These are phyloP conservation scores for Primulina tabacum DNA, from an alignment of 257 asterid species.

Conservation along the genomic window DNA sequence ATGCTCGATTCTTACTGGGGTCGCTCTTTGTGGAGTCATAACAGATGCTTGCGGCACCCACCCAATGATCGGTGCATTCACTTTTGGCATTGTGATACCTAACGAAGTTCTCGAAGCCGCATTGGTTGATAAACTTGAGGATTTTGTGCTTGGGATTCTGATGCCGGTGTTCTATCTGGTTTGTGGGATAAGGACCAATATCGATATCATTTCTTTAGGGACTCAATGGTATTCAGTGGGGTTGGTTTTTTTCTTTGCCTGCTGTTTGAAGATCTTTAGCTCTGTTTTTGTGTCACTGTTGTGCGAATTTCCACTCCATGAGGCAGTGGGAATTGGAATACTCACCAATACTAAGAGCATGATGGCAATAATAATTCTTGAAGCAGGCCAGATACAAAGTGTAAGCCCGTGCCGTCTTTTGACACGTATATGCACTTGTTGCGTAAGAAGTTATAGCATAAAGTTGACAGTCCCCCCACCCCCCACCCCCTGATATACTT, in stretches of 20 bases:
- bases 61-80: conserved; percentile 84
- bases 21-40: conserved; percentile 47
- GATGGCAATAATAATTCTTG: conserved; percentile 71
- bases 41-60: conserved; percentile 78
- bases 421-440: not conserved
- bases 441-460: no score
- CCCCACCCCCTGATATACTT: not conserved
- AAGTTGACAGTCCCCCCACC: no score
- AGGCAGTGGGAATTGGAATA: conserved; percentile 66
- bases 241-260: conserved; percentile 32
- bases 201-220: conserved; percentile 25
- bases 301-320: conserved; percentile 34
- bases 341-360: conserved; percentile 67
- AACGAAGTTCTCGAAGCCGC: conserved; percentile 67
- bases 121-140: conserved; percentile 65
- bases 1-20: conserved; percentile 57
- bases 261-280: conserved; percentile 48
- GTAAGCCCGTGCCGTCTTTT: conserved; percentile 27
- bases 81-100: conserved; percentile 76
- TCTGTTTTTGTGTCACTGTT: conserved; percentile 34
- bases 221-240: conserved; percentile 28
- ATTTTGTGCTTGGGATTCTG: conserved; percentile 65
- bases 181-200: conserved; percentile 66
- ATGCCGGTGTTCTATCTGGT: conserved; percentile 81
- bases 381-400: conserved; percentile 70